Evolutionary conservation across 1,284 basidiomycete genomes (phyloP).

Genomic region (Singerocomus inundabilis): DNA sequence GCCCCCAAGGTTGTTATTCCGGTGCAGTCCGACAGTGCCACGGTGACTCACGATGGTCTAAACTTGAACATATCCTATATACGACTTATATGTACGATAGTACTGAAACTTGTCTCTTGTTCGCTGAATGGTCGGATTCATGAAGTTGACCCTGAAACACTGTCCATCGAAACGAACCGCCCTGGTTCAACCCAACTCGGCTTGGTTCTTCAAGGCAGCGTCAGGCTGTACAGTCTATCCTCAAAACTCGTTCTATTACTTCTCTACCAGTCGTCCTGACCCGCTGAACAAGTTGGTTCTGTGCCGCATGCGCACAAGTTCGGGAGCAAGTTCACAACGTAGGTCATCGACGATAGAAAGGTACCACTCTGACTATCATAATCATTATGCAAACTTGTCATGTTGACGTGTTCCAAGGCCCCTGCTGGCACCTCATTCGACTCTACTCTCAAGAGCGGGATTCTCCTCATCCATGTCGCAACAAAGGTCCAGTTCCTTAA

Average conservation of each 20-base stretch:
- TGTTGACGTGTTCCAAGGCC: constrained; percentile 18
- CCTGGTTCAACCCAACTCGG: constrained; percentile 10
- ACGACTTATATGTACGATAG: constrained; percentile 13
- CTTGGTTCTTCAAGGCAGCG: constrained; percentile 6
- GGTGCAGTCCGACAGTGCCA: background rate
- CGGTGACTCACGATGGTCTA: background rate
- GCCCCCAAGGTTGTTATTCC: too few relatives aligned
- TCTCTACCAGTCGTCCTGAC: background rate
- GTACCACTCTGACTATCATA: constrained; percentile 6
- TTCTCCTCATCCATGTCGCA: constrained; percentile 32
- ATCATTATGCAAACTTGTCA: too few relatives aligned
- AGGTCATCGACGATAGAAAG: constrained; percentile 14
- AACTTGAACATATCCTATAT: constrained; percentile 3
- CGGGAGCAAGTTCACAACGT: constrained; percentile 1
- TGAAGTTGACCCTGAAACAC: constrained; percentile 18
- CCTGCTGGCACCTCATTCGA: background rate
- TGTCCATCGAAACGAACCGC: constrained; percentile 10
- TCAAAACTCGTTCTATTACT: background rate
- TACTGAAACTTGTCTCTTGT: constrained; percentile 1
- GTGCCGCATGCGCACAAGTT: background rate
- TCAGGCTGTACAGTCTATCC: background rate
- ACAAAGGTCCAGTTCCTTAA: constrained; percentile 35
- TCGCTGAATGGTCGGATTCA: constrained; percentile 6
- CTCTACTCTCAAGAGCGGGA: background rate
- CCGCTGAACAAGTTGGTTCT: background rate